Evolutionary conservation across 148 eudicot genomes (phyloP), one percentile per base, ranked within the genome.

Genomic region (Spergularia marina): DNA sequence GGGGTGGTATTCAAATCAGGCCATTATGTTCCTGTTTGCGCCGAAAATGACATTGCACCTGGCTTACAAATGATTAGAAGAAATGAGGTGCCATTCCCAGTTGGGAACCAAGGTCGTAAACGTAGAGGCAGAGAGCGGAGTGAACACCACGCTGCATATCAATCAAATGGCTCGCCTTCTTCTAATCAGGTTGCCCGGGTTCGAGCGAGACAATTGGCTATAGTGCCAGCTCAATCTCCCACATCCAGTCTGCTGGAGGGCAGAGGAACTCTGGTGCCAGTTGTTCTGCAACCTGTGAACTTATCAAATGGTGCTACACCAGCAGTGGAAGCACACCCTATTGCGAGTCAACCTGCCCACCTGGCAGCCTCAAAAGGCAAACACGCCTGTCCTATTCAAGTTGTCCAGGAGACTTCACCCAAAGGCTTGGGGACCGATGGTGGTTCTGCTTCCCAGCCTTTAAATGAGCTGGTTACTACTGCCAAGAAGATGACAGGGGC

Each of bases 1-100:
- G 98, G 98, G 36, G 82, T 92, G 62, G 97, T 94, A 68, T 94
- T 94, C 83, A 91, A 94, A 83, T 91, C 98, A 7, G 98, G 94
- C 11, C 91, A 89, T 71, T 85, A 70, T 83, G 84, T 84, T 49
- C 98, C 98, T 5, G 84, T 94, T 60, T 86, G 96, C 15, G 75
- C 87, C 17, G 89, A 87, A 81, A 91, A 90, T 80, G 98, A 94
- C 57, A 82, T 94, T 65, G 98, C 90, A 1, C 97, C 97, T 18
- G 86, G 85, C 82, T 85, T 86, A 66, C 89, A 78, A 68, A 87
- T 89, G 90, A 86, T 90, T 70, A 79, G 62, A 51, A 86, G 97
- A 80, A 89, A 85, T 12, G 87, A 81, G 34, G 82, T 88, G 18
- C 89, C 82, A 40, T 16, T 87, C 51, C 89, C 91, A 41, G 12